These are phyloP conservation scores for Phialophora verrucosa DNA, from an alignment of 2,329 filamentous ascomycete species.

Conservation along the genomic window DNA sequence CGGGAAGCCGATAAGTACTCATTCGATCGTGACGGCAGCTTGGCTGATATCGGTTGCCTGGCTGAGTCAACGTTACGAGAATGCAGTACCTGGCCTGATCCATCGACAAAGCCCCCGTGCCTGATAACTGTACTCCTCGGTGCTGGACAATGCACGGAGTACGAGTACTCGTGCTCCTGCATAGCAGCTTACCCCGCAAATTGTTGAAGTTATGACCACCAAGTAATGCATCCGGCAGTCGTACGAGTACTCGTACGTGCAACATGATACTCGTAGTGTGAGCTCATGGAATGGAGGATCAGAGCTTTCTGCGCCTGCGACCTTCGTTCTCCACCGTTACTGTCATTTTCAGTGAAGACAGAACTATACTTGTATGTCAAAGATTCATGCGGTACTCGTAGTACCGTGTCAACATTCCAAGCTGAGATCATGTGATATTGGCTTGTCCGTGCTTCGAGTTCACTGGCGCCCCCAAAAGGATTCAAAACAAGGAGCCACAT, in stretches of 20 bases:
- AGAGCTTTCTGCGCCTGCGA: not conserved
- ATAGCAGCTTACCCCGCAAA: constrained; percentile 19
- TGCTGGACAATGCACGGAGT: not conserved
- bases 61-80: constrained; percentile 25
- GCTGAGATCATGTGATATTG: not conserved
- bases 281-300: not conserved
- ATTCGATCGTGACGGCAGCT: constrained; percentile 1
- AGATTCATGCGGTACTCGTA: not conserved
- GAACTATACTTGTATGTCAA: not conserved
- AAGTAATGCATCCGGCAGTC: not conserved
- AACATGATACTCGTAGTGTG: not conserved
- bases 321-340: not conserved
- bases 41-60: constrained; percentile 8
- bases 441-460: not conserved
- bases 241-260: not conserved
- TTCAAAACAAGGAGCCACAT: not conserved
- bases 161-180: not conserved
- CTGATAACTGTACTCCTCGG: not conserved
- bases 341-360: not conserved
- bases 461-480: constrained; percentile 2
- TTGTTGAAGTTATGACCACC: not conserved
- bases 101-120: not conserved
- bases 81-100: constrained; percentile 6
- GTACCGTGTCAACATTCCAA: not conserved
- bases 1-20: not conserved